phyloP scores from a whole-genome alignment of 352 stramenopile genomes.

The Globisporangium splendens region DNA sequence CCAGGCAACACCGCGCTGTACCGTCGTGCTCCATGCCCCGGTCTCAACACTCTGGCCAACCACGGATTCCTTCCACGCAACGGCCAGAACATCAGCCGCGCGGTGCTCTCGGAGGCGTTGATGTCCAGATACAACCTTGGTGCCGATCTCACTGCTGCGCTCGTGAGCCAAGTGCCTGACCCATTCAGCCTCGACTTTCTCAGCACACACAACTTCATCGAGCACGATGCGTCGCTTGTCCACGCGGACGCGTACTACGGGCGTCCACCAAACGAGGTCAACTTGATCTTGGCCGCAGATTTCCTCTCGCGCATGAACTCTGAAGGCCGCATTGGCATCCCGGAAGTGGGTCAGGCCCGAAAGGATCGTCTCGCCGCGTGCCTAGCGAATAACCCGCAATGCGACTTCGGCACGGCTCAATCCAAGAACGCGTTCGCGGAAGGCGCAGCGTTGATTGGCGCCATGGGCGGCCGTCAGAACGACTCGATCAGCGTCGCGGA shows the following conservation, averaged over 20 bases:
- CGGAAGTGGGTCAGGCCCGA: conserved; percentile 26
- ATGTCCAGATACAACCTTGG: conserved; percentile 20
- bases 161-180: conserved; percentile 9
- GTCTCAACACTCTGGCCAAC: conserved; percentile 36
- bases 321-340: conserved; percentile 23
- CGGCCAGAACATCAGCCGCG: conserved; percentile 33
- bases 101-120: conserved; percentile 11
- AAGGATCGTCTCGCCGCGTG: conserved; percentile 29
- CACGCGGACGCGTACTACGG: conserved; percentile 48
- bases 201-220: conserved; percentile 34
- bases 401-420: conserved; percentile 30
- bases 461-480: conserved; percentile 29
- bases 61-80: conserved; percentile 30
- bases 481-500: conserved; percentile 25
- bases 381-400: conserved; percentile 28
- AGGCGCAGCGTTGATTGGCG: conserved; percentile 26
- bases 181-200: conserved; percentile 17
- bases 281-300: conserved; percentile 25
- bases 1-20: conserved; percentile 6
- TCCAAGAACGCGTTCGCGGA: conserved; percentile 30
- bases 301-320: conserved; percentile 22
- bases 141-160: background rate
- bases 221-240: conserved; percentile 47
- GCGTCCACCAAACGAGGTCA: conserved; percentile 24
- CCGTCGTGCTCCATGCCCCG: conserved; percentile 35